Evolutionary conservation across 371 early-diverging fungal genomes (phyloP), one percentile per base, ranked within the genome.

Genomic region (Circinella umbellata): DNA sequence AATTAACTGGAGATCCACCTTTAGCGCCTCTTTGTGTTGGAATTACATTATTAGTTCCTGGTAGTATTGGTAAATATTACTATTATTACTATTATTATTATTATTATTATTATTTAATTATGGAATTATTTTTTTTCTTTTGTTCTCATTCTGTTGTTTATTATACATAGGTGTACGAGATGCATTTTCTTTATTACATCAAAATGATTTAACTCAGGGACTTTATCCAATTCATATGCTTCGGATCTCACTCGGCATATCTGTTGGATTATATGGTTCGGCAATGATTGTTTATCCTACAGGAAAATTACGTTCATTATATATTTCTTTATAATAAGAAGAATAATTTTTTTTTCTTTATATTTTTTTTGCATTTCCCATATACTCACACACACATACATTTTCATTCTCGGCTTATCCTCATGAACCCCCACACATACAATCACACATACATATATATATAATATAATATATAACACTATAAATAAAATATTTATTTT

Each of bases 231-330:
- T 83, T 42, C 76, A 78, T 27, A 83, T 83, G 84, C 48, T 81
- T 8, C 73, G 70, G 3, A 75, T 81, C 34, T 73, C 84, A 27
- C 60, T 83, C 27, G 84, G 84, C 4, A 55, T 83, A 39, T 73
- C 84, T 15, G 81, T 78, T 10, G 84, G 84, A n/a, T 37, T 83
- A 17, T 81, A 79, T 73, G 81, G 79, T 42, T 66, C 81, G 37
- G 72, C 74, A 8, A 83, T 83, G 80, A 80, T 81, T 47, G 79
- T 83, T 3, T 83, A 81, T 64, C 84, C 84, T 37, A 62, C 76
- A 37, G 77, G 81, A 11, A 83, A 83, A 69, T 71, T 73, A 49
- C 64, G 73, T 49, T 81, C 81, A 3, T 70, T 83, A 73, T 80
- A 79, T 49, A 81, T 83, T 70, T 79, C 81, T 3, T 57, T 83